Evolutionary conservation across 495 filamentous ascomycete genomes (phyloP), one percentile per base, ranked within the genome.

Genomic region (Aspergillus steynii): DNA sequence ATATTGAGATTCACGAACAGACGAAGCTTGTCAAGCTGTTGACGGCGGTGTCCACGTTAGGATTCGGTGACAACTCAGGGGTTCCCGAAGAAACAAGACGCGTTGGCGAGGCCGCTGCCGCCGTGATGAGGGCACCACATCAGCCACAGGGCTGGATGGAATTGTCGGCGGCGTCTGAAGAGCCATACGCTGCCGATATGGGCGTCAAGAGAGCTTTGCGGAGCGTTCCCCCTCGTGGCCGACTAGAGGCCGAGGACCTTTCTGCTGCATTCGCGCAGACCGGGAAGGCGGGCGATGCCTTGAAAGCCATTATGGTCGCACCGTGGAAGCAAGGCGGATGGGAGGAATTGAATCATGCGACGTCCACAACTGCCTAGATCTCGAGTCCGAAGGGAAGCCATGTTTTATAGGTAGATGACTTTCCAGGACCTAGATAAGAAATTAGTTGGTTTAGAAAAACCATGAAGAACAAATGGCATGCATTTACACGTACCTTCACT

Each of bases 261-360:
- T 86, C 90, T 14, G 73, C 79, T 67, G 89, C 90, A n/a, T 91
- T 90, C 77, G 86, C 89, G 2, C 90, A 91, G 9, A 90, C 89
- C 8, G 86, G 88, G 27, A 85, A 80, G 55, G 77, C 85, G 12
- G 81, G 80, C 37, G 90, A 95, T 77, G 89, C 89, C 27, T 87
- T 96, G 73, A 82, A 82, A 60, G 89, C 88, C 32, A 81, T 95
- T 55, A 84, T 95, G 79, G 66, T 95, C 54, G 88, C 94, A 29
- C 96, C 95, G 28, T 97, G 92, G 92, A 79, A 69, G 53, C 71
- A 61, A 45, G 72, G 73, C 28, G 89, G 88, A 5, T 96, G 93
- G 93, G 74, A 77, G 45, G 78, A 68, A 52, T 58, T 81, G 57
- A 65, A 53, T 26, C 64, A 77, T 61, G 60, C 65, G 37, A 52